phyloP scores from a whole-genome alignment of 345 rosid species.

The Alliaria petiolata region DNA sequence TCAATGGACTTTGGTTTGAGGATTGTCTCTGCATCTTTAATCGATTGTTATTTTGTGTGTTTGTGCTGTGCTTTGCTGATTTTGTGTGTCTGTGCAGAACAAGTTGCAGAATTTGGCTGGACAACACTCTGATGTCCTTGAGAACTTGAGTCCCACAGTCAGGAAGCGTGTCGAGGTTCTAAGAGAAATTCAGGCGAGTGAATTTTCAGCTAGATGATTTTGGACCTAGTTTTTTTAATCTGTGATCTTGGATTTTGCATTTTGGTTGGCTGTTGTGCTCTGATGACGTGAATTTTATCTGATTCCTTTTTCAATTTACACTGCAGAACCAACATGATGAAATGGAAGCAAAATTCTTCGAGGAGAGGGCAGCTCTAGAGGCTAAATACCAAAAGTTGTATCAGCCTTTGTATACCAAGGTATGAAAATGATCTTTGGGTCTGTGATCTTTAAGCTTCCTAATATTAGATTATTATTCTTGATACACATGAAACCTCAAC shows the following conservation, averaged over 20 bases:
- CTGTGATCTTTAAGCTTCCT: neutral
- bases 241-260: neutral
- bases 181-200: constrained; percentile 77
- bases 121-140: constrained; percentile 67
- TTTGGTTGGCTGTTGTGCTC: neutral
- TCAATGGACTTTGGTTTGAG: neutral
- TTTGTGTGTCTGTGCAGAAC: constrained; percentile 39
- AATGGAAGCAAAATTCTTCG: constrained; percentile 78
- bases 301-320: neutral
- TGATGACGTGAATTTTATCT: neutral
- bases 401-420: constrained; percentile 81
- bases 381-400: constrained; percentile 86
- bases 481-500: neutral
- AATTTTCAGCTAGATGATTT: neutral
- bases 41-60: neutral
- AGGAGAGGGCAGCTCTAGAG: constrained; percentile 88
- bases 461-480: too few relatives aligned
- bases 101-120: constrained; percentile 84
- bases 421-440: constrained; percentile 15
- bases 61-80: constrained; percentile 12
- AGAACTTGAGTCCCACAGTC: constrained; percentile 53
- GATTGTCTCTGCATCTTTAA: neutral
- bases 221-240: neutral
- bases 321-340: constrained; percentile 78
- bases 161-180: constrained; percentile 91